Percentiles rank a stretch among this genome's conserved stretches.
These are phyloP conservation scores for Geranomyces variabilis DNA, from an alignment of 192 early-diverging fungal species.

Conservation along the genomic window DNA sequence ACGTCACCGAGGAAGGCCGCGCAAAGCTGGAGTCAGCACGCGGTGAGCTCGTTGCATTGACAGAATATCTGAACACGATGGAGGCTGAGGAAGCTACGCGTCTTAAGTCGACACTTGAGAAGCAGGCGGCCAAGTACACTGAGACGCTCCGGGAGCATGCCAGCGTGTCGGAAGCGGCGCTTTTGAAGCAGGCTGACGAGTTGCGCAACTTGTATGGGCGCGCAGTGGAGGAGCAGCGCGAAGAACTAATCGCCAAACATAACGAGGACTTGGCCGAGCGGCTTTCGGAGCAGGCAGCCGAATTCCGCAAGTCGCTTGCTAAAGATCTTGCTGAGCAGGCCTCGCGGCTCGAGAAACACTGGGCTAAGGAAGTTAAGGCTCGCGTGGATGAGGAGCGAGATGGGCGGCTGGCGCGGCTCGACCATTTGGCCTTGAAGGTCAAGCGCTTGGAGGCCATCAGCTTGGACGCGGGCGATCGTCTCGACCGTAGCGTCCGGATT, in stretches of 20 bases:
- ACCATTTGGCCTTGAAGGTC: constrained; percentile 77
- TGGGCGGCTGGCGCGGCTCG: constrained; percentile 83
- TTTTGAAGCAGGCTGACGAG: constrained; percentile 61
- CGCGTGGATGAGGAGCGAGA: constrained; percentile 88
- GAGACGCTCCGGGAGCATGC: constrained; percentile 48
- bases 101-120: constrained; percentile 48
- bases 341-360: constrained; percentile 68
- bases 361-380: constrained; percentile 74
- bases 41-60: constrained; percentile 17
- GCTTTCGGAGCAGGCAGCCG: constrained; percentile 41
- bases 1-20: constrained; percentile 2
- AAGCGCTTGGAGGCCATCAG: constrained; percentile 72
- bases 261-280: constrained; percentile 47
- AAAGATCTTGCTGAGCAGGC: constrained; percentile 67
- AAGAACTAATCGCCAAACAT: constrained; percentile 53
- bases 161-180: constrained; percentile 55
- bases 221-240: constrained; percentile 49
- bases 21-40: constrained; percentile 23
- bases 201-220: constrained; percentile 49
- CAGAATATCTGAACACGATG: constrained; percentile 23
- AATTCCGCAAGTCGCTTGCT: constrained; percentile 59
- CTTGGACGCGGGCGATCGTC: constrained; percentile 67
- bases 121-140: constrained; percentile 52
- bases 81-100: constrained; percentile 36
- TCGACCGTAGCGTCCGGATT: constrained; percentile 66